Evolutionary conservation across 2,329 filamentous ascomycete genomes (phyloP), one percentile per base, ranked within the genome.

Genomic region (Arthroderma sp.): DNA sequence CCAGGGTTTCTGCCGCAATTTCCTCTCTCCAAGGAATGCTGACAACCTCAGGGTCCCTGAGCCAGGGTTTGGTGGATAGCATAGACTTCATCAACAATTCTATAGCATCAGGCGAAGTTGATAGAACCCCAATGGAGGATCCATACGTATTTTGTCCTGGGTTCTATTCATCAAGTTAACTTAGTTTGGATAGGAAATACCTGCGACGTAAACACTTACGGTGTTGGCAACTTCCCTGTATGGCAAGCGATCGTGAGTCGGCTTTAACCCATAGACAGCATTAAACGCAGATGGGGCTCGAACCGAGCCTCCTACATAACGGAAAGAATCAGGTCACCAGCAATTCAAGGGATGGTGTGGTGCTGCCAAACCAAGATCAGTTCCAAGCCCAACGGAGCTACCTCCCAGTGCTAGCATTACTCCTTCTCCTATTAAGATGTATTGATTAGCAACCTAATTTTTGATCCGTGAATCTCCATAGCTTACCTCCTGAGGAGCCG

Each of bases 21-120:
- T 79, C 74, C 23, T 77, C 69, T 1, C 83, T 77, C 79, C 84
- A 88, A 0, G 84, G 85, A 0, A 88, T 73, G 19, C 85, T 81
- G 41, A 82, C 70, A 0, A 84, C 82, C 0, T 83, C 70, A 0
- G 85, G 84, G 66, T 88, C 85, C 61, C 80, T 71, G 1, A 81
- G 68, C 86, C 85, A 88, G 0, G 85, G 85, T 56, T 81, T 64
- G 33, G 77, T 77, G 11, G 72, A 73, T 1, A 89, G 70, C 1
- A 87, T 66, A 0, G 78, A 71, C 63, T 81, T 77, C 1, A 82
- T 74, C 1, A 83, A 64, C 2, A 87, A 68, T 39, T 76, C 76
- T 11, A 87, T 64, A 0, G 77, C 78, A 1, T 75, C 73, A 1
- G 79, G 69, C 0, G 79, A 81, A 0, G 78, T 79, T 0, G 79